Conservation (phyloP, 2,329 filamentous ascomycete genomes). For the Claviceps purpurea region DNA sequence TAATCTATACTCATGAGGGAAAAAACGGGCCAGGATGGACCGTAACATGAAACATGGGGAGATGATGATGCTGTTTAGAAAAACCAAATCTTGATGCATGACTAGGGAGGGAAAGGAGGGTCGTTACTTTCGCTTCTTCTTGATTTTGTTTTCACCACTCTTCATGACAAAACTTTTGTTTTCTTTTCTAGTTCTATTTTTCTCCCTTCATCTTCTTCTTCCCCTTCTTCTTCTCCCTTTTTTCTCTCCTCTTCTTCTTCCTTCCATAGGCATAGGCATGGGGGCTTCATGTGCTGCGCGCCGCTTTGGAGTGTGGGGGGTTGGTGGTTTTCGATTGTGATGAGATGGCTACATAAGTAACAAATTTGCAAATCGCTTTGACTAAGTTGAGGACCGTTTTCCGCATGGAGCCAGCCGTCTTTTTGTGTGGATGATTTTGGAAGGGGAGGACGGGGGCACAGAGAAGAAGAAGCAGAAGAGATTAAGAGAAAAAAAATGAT, state of each 20-base stretch:
- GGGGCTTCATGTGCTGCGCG: slow-evolving; percentile 6
- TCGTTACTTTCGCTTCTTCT: slow-evolving; percentile 23
- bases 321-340: too few relatives aligned
- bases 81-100: slow-evolving; percentile 36
- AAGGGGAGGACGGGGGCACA: too few relatives aligned
- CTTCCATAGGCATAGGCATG: background rate
- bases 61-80: slow-evolving; percentile 27
- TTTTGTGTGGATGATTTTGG: too few relatives aligned
- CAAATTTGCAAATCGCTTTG: too few relatives aligned
- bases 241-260: slow-evolving; percentile 7
- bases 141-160: slow-evolving; percentile 6
- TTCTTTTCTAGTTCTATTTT: slow-evolving; percentile 3
- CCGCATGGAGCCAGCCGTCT: too few relatives aligned
- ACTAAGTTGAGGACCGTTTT: too few relatives aligned
- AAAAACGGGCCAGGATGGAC: slow-evolving; percentile 18
- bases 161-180: slow-evolving; percentile 15
- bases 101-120: slow-evolving; percentile 34
- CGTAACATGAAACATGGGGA: slow-evolving; percentile 21
- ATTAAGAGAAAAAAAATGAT: too few relatives aligned
- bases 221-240: slow-evolving; percentile 18
- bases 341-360: too few relatives aligned
- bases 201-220: background rate
- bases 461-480: too few relatives aligned
- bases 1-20: slow-evolving; percentile 9
- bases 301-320: background rate